phyloP scores from a whole-genome alignment of 176 grass and related monocot genomes.

The Rhynchospora tenuis region DNA sequence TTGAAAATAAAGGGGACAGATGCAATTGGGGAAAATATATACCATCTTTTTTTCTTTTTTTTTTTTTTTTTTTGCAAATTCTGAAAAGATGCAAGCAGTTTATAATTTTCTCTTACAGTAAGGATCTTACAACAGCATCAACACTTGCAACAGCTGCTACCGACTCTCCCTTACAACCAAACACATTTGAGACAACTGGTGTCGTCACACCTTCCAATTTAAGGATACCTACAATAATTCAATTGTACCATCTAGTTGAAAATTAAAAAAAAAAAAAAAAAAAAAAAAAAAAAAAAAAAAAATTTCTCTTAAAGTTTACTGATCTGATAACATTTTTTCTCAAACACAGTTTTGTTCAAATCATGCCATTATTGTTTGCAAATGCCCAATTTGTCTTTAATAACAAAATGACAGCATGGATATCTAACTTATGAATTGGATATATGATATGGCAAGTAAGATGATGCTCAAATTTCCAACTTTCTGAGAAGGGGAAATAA shows the following conservation, averaged over 20 bases:
- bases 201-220: constrained; percentile 48
- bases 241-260: not conserved
- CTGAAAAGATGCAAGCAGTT: not conserved
- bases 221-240: constrained; percentile 57
- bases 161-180: constrained; percentile 66
- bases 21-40: constrained; percentile 5
- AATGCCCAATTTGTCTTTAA: not conserved
- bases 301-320: not conserved
- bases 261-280: not conserved
- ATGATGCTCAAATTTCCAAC: constrained; percentile 6
- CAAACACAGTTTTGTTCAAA: not conserved
- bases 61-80: not conserved
- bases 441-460: not conserved
- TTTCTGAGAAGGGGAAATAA: not conserved
- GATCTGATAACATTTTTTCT: not conserved
- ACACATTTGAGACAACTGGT: constrained; percentile 82
- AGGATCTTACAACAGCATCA: constrained; percentile 79
- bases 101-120: not conserved
- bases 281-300: not conserved
- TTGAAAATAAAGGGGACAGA: constrained; percentile 12
- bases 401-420: not conserved
- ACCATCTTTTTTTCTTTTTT: too few species aligned
- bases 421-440: not conserved
- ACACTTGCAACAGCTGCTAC: constrained; percentile 71
- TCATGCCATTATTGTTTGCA: not conserved